Evolutionary conservation across 1,284 basidiomycete species (phyloP).

Genomic region (Cystobasidium pallidum): DNA sequence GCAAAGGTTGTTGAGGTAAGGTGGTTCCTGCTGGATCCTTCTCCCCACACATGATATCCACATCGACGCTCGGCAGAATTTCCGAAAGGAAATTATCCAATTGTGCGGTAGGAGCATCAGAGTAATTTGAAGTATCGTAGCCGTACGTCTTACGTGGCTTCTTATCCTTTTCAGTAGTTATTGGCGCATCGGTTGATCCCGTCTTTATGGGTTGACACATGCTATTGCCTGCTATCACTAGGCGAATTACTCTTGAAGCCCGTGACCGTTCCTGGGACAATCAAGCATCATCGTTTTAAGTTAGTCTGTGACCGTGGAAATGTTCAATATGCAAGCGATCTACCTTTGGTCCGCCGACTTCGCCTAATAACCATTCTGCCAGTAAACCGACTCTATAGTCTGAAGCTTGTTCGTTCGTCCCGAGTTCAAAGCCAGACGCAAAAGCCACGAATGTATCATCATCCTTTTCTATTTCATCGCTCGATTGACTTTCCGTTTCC

Average conservation of each 20-base stretch:
- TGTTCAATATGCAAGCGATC: too few relatives aligned
- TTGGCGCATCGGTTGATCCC: constrained; percentile 57
- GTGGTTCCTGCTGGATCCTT: constrained; percentile 67
- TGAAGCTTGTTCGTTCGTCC: constrained; percentile 61
- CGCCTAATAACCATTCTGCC: constrained; percentile 83
- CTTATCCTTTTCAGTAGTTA: constrained; percentile 55
- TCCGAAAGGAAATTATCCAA: constrained; percentile 75
- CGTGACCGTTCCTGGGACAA: constrained; percentile 68
- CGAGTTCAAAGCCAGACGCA: constrained; percentile 78
- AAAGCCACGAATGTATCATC: constrained; percentile 75
- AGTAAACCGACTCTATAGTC: constrained; percentile 79
- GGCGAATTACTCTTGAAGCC: constrained; percentile 73
- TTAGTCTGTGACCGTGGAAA: too few relatives aligned
- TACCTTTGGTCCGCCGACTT: constrained; percentile 67
- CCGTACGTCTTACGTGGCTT: constrained; percentile 62
- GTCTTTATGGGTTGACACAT: constrained; percentile 63
- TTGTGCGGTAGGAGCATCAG: constrained; percentile 71
- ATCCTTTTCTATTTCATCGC: constrained; percentile 60
- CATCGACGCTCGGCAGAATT: constrained; percentile 60
- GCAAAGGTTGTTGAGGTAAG: constrained; percentile 91
- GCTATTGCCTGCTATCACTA: constrained; percentile 86
- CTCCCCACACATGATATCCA: constrained; percentile 40
- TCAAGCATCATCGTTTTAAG: too few relatives aligned
- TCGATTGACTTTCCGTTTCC: constrained; percentile 15
- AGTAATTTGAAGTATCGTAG: constrained; percentile 67